A percentile compares a stretch with the other conserved stretches of the same genome.
These are phyloP conservation scores for Spathaspora hagerdaliae DNA, from an alignment of 805 yeast species.

Conservation along the genomic window DNA sequence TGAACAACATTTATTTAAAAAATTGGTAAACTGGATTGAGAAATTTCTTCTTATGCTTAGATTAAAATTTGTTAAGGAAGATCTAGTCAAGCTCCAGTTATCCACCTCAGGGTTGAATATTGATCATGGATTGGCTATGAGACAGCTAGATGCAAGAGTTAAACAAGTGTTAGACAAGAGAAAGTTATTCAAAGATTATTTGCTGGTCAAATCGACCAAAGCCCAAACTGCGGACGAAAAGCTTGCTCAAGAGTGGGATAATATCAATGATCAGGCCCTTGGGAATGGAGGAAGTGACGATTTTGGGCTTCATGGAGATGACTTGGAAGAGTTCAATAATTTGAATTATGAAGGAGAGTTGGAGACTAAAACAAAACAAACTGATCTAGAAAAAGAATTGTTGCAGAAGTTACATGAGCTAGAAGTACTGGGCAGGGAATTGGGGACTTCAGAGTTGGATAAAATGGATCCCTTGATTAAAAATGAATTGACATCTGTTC, in stretches of 20 bases:
- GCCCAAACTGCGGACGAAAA: conserved; percentile 11
- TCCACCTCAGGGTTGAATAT: conserved; percentile 23
- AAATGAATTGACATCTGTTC: conserved; percentile 7
- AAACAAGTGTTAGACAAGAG: conserved; percentile 34
- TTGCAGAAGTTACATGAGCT: conserved; percentile 10
- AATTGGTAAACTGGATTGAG: conserved; percentile 71
- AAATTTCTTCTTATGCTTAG: conserved; percentile 60
- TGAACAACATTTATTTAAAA: conserved; percentile 63
- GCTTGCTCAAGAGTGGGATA: conserved; percentile 42
- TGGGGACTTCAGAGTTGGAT: conserved; percentile 29
- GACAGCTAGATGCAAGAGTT: conserved; percentile 40
- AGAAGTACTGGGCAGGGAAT: conserved; percentile 9
- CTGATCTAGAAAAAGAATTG: conserved; percentile 8
- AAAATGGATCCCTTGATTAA: conserved; percentile 18
- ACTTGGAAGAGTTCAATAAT: conserved; percentile 41
- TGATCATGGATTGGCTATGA: conserved; percentile 27
- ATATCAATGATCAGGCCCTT: conserved; percentile 31
- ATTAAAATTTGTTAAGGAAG: conserved; percentile 47
- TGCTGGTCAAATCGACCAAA: conserved; percentile 17
- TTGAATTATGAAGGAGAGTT: conserved; percentile 15
- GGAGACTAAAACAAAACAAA: conserved; percentile 5
- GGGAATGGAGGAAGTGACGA: conserved; percentile 19
- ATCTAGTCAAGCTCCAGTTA: conserved; percentile 31
- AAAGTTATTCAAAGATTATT: conserved; percentile 31
- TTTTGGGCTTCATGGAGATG: conserved; percentile 39